phyloP scores from a whole-genome alignment of 1,284 basidiomycete genomes.

The Fistulinella cinereoalba region DNA sequence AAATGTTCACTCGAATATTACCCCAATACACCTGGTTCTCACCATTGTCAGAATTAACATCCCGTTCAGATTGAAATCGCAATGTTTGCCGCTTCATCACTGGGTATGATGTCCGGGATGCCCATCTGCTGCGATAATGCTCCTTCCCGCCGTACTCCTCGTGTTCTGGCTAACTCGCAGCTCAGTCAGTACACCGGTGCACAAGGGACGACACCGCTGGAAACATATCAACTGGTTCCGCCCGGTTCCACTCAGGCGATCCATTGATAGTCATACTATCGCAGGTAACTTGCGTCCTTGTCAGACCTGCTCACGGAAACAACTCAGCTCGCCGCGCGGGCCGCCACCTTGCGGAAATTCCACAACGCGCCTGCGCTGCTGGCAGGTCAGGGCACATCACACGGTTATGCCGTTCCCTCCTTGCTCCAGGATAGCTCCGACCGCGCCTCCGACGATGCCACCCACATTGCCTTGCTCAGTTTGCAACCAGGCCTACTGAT shows the following conservation, averaged over 20 bases:
- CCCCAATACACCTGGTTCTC: constrained; percentile 14
- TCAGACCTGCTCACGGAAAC: constrained; percentile 1
- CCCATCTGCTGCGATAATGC: constrained; percentile 11
- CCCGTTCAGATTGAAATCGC: constrained; percentile 11
- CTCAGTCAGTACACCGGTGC: constrained; percentile 16
- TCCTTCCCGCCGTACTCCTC: constrained; percentile 4
- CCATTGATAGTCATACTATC: constrained; percentile 5
- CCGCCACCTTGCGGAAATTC: constrained; percentile 18
- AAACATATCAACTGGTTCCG: background rate
- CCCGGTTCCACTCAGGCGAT: background rate
- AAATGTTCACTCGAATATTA: background rate
- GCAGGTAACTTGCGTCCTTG: constrained; percentile 7
- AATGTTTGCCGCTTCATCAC: constrained; percentile 5
- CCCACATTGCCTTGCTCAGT: constrained; percentile 3
- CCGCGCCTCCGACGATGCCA: constrained; percentile 19
- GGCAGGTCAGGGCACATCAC: constrained; percentile 6
- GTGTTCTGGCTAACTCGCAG: constrained; percentile 8
- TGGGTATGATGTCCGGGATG: background rate
- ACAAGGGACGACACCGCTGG: background rate
- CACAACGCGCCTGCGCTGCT: constrained; percentile 17
- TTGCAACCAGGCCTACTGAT: background rate
- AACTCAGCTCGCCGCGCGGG: constrained; percentile 16
- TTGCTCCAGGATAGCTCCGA: constrained; percentile 15
- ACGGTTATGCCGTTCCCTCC: constrained; percentile 13
- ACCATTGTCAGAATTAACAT: constrained; percentile 5